Evolutionary conservation across 164 flowering plant genomes (phyloP), one percentile per base, ranked within the genome.

Genomic region (Tetrastigma voinierianum): DNA sequence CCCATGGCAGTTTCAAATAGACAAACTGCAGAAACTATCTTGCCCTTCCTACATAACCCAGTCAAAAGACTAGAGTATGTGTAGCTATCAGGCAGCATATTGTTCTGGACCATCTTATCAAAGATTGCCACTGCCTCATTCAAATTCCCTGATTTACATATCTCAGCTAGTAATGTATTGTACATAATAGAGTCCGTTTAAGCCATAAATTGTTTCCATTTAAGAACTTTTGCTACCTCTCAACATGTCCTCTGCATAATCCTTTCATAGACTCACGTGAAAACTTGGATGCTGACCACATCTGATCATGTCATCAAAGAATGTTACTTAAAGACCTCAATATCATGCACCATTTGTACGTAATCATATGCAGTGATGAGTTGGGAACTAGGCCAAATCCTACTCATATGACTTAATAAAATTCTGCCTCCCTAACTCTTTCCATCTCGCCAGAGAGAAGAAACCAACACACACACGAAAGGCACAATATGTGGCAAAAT

Each of bases 201-300:
- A n/a, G n/a, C n/a, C n/a, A n/a, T n/a, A n/a, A n/a, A 17, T 76
- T 75, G 15, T 88, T 77, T 44, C 71, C 66, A 53, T 23, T 57
- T 51, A 88, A 77, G 70, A 92, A 82, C 9, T 70, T 64, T 74
- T 9, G 91, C 96, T 71, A 64, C 83, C 57, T 53, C 66, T 32
- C 82, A 57, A 68, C 84, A 61, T 23, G 88, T 86, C 15, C 88
- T 87, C 54, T 81, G 76, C 89, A 86, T 11, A 92, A 73, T 64
- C 85, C 95, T 82, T 90, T 92, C 47, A 92, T 44, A 92, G 74
- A 74, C 82, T 80, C 12, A 85, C 0, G 91, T 84, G 68, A 76
- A 79, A 58, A 74, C 83, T 88, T 23, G 96, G 98, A 13, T 56
- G 73, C 62, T 71, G 74, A 48, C 94, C 94, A 5, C 20, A 17